These are phyloP conservation scores for Aspergillus kassunensis DNA, from an alignment of 495 filamentous ascomycete species.

Conservation along the genomic window DNA sequence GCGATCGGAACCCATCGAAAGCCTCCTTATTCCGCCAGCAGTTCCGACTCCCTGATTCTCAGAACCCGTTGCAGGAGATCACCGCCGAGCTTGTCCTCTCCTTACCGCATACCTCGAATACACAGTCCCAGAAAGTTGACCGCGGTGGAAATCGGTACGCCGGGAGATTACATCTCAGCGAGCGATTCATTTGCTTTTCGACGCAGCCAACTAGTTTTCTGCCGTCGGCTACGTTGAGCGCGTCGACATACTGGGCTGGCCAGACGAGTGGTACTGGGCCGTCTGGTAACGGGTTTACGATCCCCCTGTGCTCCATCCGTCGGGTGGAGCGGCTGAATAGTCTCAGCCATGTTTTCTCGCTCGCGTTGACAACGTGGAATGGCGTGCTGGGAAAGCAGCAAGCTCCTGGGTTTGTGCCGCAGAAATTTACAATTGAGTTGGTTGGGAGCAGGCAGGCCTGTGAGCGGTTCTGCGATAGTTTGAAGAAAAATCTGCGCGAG, in stretches of 20 bases:
- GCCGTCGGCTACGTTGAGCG: constrained; percentile 66
- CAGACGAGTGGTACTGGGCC: constrained; percentile 87
- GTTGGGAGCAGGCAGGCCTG: constrained; percentile 83
- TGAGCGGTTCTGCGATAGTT: constrained; percentile 91
- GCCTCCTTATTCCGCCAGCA: constrained; percentile 90
- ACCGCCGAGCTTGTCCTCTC: constrained; percentile 89
- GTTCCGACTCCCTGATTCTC: constrained; percentile 88
- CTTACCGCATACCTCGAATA: constrained; percentile 51
- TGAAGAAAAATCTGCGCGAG: constrained; percentile 82
- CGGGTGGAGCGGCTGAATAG: constrained; percentile 90
- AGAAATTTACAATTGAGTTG: constrained; percentile 84
- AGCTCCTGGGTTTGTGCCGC: constrained; percentile 55
- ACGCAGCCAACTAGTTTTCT: constrained; percentile 87
- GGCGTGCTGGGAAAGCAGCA: constrained; percentile 55
- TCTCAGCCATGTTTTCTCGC: constrained; percentile 83
- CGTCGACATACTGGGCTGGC: constrained; percentile 76
- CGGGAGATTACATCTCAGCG: constrained; percentile 90
- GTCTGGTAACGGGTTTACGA: constrained; percentile 92
- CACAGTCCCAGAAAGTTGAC: constrained; percentile 57
- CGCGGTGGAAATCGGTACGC: constrained; percentile 75
- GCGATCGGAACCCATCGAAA: constrained; percentile 81
- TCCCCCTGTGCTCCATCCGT: constrained; percentile 88
- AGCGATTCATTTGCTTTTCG: constrained; percentile 92
- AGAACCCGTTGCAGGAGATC: constrained; percentile 91
- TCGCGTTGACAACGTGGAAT: constrained; percentile 96